Percentiles rank a stretch among this genome's conserved stretches.
Conservation (phyloP, 495 filamentous ascomycete genomes). For the Xanthoparmelia taractica region DNA sequence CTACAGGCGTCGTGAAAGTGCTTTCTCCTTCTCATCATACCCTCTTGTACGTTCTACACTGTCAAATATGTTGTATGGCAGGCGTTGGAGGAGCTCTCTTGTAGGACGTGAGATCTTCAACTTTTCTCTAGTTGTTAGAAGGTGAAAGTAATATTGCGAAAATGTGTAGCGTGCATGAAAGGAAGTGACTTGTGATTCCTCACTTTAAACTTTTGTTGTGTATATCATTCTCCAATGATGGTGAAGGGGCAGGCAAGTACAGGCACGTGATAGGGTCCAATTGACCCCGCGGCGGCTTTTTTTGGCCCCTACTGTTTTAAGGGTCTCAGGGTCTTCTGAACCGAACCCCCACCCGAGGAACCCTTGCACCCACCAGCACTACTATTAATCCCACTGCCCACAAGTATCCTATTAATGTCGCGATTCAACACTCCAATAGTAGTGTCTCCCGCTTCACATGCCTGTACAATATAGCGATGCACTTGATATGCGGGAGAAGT, state of each 20-base stretch:
- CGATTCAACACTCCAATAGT: background rate
- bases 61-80: conserved; percentile 1
- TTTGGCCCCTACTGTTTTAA: no score
- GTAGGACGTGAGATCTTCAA: background rate
- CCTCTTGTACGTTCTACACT: conserved; percentile 7
- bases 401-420: background rate
- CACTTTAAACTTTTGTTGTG: background rate
- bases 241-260: background rate
- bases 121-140: conserved; percentile 5
- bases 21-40: conserved; percentile 10
- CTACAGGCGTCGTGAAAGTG: background rate
- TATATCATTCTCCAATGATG: background rate
- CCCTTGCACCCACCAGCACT: no score
- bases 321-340: no score
- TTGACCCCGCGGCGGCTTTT: no score
- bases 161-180: background rate
- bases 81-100: conserved; percentile 12
- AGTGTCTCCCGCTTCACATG: background rate
- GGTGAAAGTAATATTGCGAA: conserved; percentile 12
- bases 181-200: no score
- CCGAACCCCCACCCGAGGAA: background rate
- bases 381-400: background rate
- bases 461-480: background rate
- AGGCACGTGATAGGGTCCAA: background rate
- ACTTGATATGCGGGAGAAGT: conserved; percentile 14